Evolutionary conservation across 257 asterid species (phyloP).

Genomic region (Ilex aquifolium): DNA sequence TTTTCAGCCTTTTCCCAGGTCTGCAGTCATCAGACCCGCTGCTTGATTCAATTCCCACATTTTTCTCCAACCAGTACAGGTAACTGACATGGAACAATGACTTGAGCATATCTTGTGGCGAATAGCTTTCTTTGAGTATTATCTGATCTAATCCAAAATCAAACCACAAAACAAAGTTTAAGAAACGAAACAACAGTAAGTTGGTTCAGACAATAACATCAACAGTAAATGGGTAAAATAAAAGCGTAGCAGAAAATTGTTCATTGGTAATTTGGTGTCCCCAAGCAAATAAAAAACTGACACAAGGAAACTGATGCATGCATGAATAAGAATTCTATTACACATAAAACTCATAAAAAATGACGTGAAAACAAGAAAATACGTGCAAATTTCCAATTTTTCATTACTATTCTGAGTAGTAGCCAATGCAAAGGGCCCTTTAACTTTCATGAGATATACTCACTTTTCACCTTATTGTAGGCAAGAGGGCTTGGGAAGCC

Average conservation of each 20-base stretch:
- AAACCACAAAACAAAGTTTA: slow-evolving; percentile 5
- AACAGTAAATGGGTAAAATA: background rate
- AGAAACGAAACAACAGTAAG: slow-evolving; percentile 1
- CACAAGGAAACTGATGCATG: no score
- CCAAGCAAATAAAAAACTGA: no score
- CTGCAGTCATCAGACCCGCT: slow-evolving; percentile 56
- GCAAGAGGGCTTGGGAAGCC: no score
- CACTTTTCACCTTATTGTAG: no score
- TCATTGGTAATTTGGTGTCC: no score
- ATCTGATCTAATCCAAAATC: slow-evolving; percentile 44
- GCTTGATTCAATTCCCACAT: slow-evolving; percentile 68
- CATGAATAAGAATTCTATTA: no score
- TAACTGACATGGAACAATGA: slow-evolving; percentile 80
- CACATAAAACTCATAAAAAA: no score
- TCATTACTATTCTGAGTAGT: no score
- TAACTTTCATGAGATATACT: no score
- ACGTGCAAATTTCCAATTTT: no score
- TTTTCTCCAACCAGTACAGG: slow-evolving; percentile 82
- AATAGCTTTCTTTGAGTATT: slow-evolving; percentile 69
- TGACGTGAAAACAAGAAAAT: no score
- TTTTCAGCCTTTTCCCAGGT: slow-evolving; percentile 73
- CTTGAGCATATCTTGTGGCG: slow-evolving; percentile 84
- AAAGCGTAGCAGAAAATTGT: background rate
- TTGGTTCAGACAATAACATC: background rate
- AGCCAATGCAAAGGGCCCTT: no score